A percentile compares a stretch with the other conserved stretches of the same genome.
Evolutionary conservation across 1,139 yeast species (phyloP).

Genomic region (Scheffersomyces illinoinensis): DNA sequence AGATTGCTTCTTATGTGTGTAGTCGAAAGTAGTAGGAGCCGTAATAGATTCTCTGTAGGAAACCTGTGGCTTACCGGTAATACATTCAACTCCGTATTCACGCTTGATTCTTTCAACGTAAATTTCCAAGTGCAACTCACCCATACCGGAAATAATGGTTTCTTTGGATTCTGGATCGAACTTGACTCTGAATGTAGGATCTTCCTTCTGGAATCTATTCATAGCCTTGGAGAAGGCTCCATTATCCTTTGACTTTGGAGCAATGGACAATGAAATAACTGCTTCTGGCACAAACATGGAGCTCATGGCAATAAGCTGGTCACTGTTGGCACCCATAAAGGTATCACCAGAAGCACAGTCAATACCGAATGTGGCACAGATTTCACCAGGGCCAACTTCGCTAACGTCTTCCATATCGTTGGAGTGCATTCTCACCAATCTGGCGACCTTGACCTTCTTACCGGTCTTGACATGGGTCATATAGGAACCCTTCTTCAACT

Average conservation of each 20-base stretch:
- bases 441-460: constrained; percentile 90
- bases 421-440: constrained; percentile 98
- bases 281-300: constrained; percentile 99
- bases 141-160: constrained; percentile 97
- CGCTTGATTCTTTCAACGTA: constrained; percentile 97
- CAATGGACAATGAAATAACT: constrained; percentile 87
- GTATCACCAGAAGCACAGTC: constrained; percentile 99
- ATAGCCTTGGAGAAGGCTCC: constrained; percentile 90
- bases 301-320: constrained; percentile 81
- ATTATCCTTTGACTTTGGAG: constrained; percentile 86
- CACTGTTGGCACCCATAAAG: constrained; percentile 74
- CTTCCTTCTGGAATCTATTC: constrained; percentile 97
- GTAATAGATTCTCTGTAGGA: constrained; percentile 95
- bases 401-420: constrained; percentile 98
- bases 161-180: constrained; percentile 92
- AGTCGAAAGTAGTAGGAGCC: constrained; percentile 76
- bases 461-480: constrained; percentile 90
- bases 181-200: constrained; percentile 94
- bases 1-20: constrained; percentile 94
- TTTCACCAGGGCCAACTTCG: constrained; percentile 97
- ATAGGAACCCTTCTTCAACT: constrained; percentile 84
- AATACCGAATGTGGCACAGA: constrained; percentile 98
- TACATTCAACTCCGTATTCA: constrained; percentile 94
- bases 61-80: constrained; percentile 96
- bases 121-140: constrained; percentile 94